Base-by-base conservation (phyloP, 495 filamentous ascomycete species). In the Neurospora sp. region DNA sequence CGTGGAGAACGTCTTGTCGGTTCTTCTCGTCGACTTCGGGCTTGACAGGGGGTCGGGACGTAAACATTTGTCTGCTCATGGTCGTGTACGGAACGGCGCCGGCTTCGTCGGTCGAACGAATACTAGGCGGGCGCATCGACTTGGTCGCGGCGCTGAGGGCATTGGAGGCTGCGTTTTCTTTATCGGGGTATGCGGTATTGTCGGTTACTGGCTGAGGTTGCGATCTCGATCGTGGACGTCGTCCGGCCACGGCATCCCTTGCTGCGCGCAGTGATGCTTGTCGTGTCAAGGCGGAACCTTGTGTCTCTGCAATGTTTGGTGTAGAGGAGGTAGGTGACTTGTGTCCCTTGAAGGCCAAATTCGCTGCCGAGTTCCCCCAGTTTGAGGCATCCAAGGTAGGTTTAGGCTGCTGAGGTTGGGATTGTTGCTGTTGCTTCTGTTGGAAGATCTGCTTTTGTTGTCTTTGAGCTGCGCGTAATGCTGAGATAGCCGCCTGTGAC, bases 21-120 rank as follows among this genome's bases (percentile, higher is more conserved):
- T 88, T 90, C 79, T 90, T 85, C 75, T 96, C 94, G 42, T 96
- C 91, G 0, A 89, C 78, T 77, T 96, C 93, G 8, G 85, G 82
- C 40, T 88, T 83, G 7, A 96, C 89, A 0, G 91, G 92, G 14
- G 94, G 94, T 69, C 89, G 83, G 4, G 92, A 90, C 1, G 91
- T 93, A 75, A 90, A 95, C 85, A 97, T 90, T 39, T 88, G 88
- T 72, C 89, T 84, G 71, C 82, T 76, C 86, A 89, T 83, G 14
- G 79, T 85, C 5, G 84, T 85, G 71, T 78, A 83, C 0, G 84
- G 83, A 31, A 86, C 75, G 41, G 85, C 80, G 5, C 85, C 84
- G n/a, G 72, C 76, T 2, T 79, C 81, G 11, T 80, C 79, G 20
- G 69, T 82, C 77, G 72, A 82, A 71, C 77, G 74, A 39, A 79